Percentiles rank a stretch among this genome's conserved stretches.
phyloP scores from a whole-genome alignment of 345 rosid species.

The Arabis alpina region DNA sequence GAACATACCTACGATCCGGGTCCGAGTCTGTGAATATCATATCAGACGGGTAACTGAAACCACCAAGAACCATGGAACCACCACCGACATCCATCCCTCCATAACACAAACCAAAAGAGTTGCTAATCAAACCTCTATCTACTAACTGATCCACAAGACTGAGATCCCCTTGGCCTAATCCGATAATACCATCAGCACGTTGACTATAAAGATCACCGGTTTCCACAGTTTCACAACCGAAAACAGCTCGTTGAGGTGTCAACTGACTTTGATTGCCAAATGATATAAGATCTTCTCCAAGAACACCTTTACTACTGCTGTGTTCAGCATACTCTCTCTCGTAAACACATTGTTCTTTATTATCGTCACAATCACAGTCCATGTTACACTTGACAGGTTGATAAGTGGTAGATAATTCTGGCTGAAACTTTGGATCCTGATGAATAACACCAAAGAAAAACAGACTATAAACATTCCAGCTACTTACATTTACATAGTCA shows the following conservation, averaged over 20 bases:
- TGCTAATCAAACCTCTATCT: slow-evolving; percentile 73
- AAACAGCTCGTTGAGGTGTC: slow-evolving; percentile 75
- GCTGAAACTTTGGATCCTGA: slow-evolving; percentile 89
- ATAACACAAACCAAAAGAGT: slow-evolving; percentile 89
- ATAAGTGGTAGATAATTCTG: slow-evolving; percentile 73
- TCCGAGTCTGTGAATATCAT: slow-evolving; percentile 75
- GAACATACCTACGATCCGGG: slow-evolving; percentile 78
- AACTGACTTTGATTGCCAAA: slow-evolving; percentile 83
- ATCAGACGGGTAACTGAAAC: slow-evolving; percentile 64
- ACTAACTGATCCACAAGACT: slow-evolving; percentile 93
- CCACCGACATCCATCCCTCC: slow-evolving; percentile 97
- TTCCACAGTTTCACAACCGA: slow-evolving; percentile 87
- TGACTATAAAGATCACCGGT: slow-evolving; percentile 93
- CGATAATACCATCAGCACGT: slow-evolving; percentile 95
- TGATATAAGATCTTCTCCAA: slow-evolving; percentile 77
- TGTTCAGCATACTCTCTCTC: slow-evolving; percentile 91
- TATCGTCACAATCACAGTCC: slow-evolving; percentile 73
- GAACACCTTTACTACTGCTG: slow-evolving; percentile 90
- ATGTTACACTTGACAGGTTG: slow-evolving; percentile 74
- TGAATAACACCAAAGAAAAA: not conserved
- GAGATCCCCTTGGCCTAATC: slow-evolving; percentile 90
- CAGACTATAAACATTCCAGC: too few species aligned
- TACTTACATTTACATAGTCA: too few species aligned
- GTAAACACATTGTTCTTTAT: slow-evolving; percentile 66
- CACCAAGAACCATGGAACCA: slow-evolving; percentile 95